A percentile compares a stretch with the other conserved stretches of the same genome.
phyloP scores from a whole-genome alignment of 148 eudicot species.

The Rhododendron mucronatum region DNA sequence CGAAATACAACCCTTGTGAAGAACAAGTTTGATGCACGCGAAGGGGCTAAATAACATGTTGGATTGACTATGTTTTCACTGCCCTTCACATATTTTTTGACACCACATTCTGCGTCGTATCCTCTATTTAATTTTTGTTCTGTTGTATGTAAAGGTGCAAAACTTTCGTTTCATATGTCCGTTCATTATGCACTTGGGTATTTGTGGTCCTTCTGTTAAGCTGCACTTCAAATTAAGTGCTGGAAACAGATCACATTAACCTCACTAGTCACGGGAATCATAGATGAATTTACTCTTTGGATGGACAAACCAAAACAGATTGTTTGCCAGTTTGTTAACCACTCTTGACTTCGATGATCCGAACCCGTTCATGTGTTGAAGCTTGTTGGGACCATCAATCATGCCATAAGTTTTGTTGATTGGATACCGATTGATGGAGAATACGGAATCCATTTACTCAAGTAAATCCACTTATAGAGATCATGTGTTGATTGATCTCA shows the following conservation, averaged over 20 bases:
- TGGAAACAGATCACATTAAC: background rate
- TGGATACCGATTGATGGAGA: background rate
- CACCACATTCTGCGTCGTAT: background rate
- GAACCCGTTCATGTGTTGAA: background rate
- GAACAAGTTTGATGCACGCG: background rate
- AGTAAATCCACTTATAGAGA: too few relatives aligned
- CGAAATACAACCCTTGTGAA: background rate
- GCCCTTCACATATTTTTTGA: background rate
- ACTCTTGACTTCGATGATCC: background rate
- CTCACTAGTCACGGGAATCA: background rate
- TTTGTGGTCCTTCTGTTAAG: background rate
- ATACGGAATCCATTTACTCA: too few relatives aligned
- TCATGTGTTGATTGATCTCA: too few relatives aligned
- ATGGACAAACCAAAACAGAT: too few relatives aligned
- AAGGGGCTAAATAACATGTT: too few relatives aligned
- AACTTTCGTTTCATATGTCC: background rate
- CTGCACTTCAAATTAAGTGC: background rate
- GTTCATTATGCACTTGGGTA: background rate
- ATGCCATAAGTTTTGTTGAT: background rate
- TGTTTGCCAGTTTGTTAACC: background rate
- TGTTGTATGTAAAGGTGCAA: background rate
- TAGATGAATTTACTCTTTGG: background rate
- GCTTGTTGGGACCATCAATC: background rate
- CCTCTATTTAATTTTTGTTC: background rate
- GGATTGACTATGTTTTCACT: constrained; percentile 12